Conservation (phyloP, 2,329 filamentous ascomycete species). For the Penicillium sp. region DNA sequence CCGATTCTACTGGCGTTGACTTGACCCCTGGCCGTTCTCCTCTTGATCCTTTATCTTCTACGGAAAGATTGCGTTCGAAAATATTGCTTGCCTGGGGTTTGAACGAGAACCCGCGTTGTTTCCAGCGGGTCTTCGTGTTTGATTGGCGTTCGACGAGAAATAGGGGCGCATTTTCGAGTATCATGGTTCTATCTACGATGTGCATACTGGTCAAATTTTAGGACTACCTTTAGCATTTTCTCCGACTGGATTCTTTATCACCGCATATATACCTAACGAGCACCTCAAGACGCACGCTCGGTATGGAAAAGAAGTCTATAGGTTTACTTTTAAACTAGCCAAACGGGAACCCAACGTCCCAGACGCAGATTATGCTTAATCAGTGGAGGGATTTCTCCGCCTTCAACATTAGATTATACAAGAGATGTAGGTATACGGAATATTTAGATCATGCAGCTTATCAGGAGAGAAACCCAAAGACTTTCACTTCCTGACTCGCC, state of each 20-base stretch:
- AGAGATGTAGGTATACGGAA: slow-evolving; percentile 24
- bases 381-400: slow-evolving; percentile 9
- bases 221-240: too few relatives aligned
- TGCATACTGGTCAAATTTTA: too few relatives aligned
- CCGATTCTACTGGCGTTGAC: background rate
- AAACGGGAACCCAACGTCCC: background rate
- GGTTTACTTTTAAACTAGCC: background rate
- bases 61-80: background rate
- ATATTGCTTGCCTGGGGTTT: background rate
- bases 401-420: slow-evolving; percentile 28
- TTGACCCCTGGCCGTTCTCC: background rate
- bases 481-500: slow-evolving; percentile 74
- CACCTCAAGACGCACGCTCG: background rate
- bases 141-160: background rate
- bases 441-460: slow-evolving; percentile 11
- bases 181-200: too few relatives aligned
- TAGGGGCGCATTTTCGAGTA: background rate
- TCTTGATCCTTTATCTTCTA: background rate
- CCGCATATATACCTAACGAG: background rate
- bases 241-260: too few relatives aligned
- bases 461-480: background rate
- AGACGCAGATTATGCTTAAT: slow-evolving; percentile 12
- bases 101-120: background rate
- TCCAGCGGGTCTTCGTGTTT: background rate
- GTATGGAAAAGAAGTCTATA: background rate